Conservation (phyloP, 2,329 filamentous ascomycete species). For the Microthyrium microscopicum region DNA sequence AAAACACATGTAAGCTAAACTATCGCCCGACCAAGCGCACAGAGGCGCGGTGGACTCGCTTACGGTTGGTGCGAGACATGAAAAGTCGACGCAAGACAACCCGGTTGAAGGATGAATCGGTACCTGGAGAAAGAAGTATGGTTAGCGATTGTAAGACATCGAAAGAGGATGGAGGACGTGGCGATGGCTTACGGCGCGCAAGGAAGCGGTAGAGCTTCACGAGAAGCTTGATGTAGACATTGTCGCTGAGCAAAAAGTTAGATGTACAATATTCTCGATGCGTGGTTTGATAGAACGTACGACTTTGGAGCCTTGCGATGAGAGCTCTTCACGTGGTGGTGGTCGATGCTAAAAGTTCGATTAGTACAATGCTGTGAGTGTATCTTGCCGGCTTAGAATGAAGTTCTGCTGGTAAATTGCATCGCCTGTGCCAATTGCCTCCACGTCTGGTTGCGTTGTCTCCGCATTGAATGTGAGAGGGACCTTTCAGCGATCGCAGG, state of each 20-base stretch:
- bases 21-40: slow-evolving; percentile 7
- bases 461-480: not conserved
- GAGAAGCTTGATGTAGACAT: slow-evolving; percentile 91
- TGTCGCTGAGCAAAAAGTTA: slow-evolving; percentile 45
- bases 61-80: slow-evolving; percentile 94
- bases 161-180: not conserved
- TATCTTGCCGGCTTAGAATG: not conserved
- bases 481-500: not conserved
- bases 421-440: not conserved
- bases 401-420: not conserved
- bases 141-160: slow-evolving; percentile 4
- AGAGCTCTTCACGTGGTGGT: slow-evolving; percentile 45
- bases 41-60: slow-evolving; percentile 15
- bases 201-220: slow-evolving; percentile 98
- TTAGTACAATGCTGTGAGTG: not conserved
- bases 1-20: slow-evolving; percentile 6
- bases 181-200: slow-evolving; percentile 36
- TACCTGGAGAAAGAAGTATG: slow-evolving; percentile 48
- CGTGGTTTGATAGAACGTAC: not conserved
- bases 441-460: not conserved
- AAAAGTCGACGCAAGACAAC: slow-evolving; percentile 92
- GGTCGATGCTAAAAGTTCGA: slow-evolving; percentile 31
- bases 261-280: not conserved
- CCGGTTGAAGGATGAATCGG: slow-evolving; percentile 97
- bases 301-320: slow-evolving; percentile 91